Percentiles rank a stretch among this genome's conserved stretches.
phyloP scores from a whole-genome alignment of 2,329 filamentous ascomycete species.

The Colletotrichum siamense region DNA sequence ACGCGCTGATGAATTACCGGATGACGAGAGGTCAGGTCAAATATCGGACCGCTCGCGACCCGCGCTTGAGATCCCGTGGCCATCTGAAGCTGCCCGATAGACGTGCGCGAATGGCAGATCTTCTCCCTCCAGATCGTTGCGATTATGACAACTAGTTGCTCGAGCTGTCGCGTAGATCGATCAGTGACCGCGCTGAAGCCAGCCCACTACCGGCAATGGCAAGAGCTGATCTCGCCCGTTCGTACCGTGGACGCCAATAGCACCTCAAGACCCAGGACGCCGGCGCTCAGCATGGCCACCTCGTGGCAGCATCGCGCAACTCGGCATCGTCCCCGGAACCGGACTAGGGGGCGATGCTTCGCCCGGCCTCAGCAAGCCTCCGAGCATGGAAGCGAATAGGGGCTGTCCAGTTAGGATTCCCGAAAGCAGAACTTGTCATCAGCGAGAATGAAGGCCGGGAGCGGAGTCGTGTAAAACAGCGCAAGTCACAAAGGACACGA shows the following conservation, averaged over 20 bases:
- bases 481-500: neutral
- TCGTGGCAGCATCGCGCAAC: constrained; percentile 12
- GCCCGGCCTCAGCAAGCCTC: constrained; percentile 6
- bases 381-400: neutral
- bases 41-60: neutral
- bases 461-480: neutral
- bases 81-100: neutral
- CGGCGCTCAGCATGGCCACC: constrained; percentile 15
- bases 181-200: neutral
- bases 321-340: neutral
- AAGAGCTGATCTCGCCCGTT: neutral
- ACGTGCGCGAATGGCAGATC: neutral
- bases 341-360: neutral
- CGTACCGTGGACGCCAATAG: neutral
- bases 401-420: neutral
- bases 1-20: neutral
- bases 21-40: neutral
- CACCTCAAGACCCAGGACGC: neutral
- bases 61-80: neutral
- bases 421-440: neutral
- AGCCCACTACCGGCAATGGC: neutral
- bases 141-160: neutral
- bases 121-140: neutral
- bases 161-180: neutral
- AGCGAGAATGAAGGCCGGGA: neutral